A percentile compares a stretch with the other conserved stretches of the same genome.
phyloP scores from a whole-genome alignment of 2,329 filamentous ascomycete genomes.

The Nothophaeocryptopus gaeumannii region DNA sequence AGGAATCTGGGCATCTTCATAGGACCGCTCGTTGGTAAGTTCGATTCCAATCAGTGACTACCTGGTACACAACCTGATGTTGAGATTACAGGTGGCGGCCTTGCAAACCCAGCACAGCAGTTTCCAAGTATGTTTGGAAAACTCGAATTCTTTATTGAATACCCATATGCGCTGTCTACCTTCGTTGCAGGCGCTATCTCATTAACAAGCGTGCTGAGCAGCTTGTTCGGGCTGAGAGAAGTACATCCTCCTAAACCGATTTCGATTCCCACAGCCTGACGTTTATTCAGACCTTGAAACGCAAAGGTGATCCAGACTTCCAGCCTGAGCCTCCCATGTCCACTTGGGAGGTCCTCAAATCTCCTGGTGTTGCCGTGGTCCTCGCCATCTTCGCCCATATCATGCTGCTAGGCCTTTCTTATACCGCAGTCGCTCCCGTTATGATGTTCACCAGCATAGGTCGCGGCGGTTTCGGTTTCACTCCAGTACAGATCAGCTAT shows the following conservation, averaged over 20 bases:
- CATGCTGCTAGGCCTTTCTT: conserved; percentile 67
- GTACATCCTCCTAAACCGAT: neutral
- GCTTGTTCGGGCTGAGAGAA: conserved; percentile 56
- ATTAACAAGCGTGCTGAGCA: conserved; percentile 52
- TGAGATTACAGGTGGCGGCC: conserved; percentile 56
- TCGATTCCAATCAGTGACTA: neutral
- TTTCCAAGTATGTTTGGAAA: conserved; percentile 59
- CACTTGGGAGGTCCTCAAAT: conserved; percentile 55
- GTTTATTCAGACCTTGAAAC: conserved; percentile 29
- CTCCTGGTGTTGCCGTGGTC: conserved; percentile 64
- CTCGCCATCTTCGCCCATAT: conserved; percentile 64
- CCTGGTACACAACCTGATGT: neutral
- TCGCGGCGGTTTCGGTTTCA: conserved; percentile 65
- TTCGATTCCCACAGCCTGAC: neutral
- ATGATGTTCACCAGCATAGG: conserved; percentile 63
- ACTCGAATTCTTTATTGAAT: conserved; percentile 58
- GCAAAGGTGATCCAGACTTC: conserved; percentile 19
- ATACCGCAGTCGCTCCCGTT: conserved; percentile 67
- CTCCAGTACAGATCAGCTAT: conserved; percentile 61
- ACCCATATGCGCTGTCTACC: conserved; percentile 65
- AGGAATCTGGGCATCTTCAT: conserved; percentile 71
- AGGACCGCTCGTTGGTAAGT: conserved; percentile 59
- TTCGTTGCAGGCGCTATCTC: conserved; percentile 58
- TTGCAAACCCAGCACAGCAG: conserved; percentile 65
- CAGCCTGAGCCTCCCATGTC: conserved; percentile 39